Percentiles rank a stretch among this genome's conserved stretches.
Conservation (phyloP, 225 moss, liverwort and hornwort species). For the Climacium dendroides region DNA sequence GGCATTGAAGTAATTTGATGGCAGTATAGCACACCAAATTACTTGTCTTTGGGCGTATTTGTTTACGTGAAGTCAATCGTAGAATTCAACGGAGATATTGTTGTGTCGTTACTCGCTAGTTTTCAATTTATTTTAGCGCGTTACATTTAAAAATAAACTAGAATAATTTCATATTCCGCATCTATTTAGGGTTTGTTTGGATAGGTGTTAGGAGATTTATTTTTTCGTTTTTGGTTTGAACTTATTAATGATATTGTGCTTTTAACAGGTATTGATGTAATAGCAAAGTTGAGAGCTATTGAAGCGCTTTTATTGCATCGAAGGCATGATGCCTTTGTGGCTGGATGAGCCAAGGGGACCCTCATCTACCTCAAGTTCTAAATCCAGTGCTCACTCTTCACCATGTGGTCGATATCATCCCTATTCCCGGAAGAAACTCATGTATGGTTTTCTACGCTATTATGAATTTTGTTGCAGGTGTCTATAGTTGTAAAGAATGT, state of each 20-base stretch:
- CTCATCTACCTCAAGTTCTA: constrained; percentile 53
- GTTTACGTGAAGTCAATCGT: neutral
- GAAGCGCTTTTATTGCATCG: constrained; percentile 30
- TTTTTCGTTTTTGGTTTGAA: neutral
- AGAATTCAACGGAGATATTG: neutral
- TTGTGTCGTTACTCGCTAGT: neutral
- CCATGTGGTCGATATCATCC: constrained; percentile 84
- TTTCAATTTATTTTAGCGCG: neutral
- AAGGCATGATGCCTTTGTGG: constrained; percentile 90
- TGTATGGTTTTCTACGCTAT: constrained; percentile 31
- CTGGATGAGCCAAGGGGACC: constrained; percentile 69
- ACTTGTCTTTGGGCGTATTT: neutral
- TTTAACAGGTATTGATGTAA: constrained; percentile 22
- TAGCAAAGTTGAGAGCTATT: constrained; percentile 20
- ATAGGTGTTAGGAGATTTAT: neutral
- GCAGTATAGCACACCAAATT: neutral
- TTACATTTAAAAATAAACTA: too few relatives aligned
- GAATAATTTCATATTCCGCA: neutral
- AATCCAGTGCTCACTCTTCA: constrained; percentile 52
- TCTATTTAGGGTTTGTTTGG: neutral
- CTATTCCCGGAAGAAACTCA: constrained; percentile 58
- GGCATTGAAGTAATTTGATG: neutral
- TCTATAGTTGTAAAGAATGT: neutral
- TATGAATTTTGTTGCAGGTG: neutral
- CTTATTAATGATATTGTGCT: neutral